Percentiles rank a stretch among this genome's conserved stretches.
These are phyloP conservation scores for Cornus suecica DNA, from an alignment of 148 eudicot genomes.

Conservation along the genomic window DNA sequence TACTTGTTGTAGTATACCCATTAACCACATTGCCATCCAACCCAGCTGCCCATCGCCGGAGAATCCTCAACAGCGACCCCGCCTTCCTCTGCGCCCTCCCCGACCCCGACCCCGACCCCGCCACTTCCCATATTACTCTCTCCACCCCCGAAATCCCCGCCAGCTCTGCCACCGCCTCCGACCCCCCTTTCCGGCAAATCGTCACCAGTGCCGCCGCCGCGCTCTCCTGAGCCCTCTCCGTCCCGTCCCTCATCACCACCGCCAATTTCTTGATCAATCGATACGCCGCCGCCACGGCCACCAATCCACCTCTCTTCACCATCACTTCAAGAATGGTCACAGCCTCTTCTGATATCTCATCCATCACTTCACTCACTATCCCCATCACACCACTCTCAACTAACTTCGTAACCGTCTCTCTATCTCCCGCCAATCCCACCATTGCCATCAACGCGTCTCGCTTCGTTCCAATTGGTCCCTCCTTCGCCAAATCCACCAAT, in stretches of 20 bases:
- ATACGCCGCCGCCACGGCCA: conserved; percentile 51
- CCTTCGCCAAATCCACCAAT: conserved; percentile 60
- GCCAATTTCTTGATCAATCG: conserved; percentile 47
- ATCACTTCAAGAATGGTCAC: conserved; percentile 59
- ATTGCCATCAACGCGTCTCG: conserved; percentile 85
- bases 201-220: conserved; percentile 73
- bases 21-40: conserved; percentile 38
- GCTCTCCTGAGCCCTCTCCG: conserved; percentile 64
- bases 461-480: conserved; percentile 52
- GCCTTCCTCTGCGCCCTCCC: conserved; percentile 76
- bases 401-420: conserved; percentile 65
- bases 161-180: conserved; percentile 65
- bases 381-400: conserved; percentile 67
- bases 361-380: conserved; percentile 42
- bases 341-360: conserved; percentile 61
- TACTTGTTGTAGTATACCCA: conserved; percentile 29
- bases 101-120: conserved; percentile 77
- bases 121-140: conserved; percentile 77
- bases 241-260: conserved; percentile 51
- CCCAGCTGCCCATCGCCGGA: conserved; percentile 88
- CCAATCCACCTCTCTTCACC: conserved; percentile 73
- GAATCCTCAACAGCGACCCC: conserved; percentile 67
- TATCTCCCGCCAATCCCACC: conserved; percentile 64
- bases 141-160: conserved; percentile 63
- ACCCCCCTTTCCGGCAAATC: conserved; percentile 79